Conservation (phyloP, 2,329 filamentous ascomycete genomes). For the Trichoderma semiorbis region DNA sequence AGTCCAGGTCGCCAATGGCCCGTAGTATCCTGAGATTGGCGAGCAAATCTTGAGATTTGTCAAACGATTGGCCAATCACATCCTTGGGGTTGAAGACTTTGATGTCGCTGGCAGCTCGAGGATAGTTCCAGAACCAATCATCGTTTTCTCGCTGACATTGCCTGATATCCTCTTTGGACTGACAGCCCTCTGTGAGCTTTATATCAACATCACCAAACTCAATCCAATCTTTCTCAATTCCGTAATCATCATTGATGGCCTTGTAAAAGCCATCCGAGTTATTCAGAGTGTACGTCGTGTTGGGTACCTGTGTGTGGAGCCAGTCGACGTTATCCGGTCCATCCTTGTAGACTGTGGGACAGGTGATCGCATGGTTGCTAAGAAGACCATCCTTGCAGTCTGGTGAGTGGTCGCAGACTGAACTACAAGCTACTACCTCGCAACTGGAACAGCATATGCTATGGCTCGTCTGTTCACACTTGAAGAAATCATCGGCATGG, state of each 20-base stretch:
- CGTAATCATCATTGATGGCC: slow-evolving; percentile 21
- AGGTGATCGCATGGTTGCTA: not conserved
- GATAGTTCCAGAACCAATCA: slow-evolving; percentile 21
- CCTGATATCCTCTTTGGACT: slow-evolving; percentile 15
- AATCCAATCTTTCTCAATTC: slow-evolving; percentile 20
- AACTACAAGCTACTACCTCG: not conserved
- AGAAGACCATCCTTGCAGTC: slow-evolving; percentile 8
- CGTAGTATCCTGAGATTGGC: slow-evolving; percentile 6
- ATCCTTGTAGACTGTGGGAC: slow-evolving; percentile 18
- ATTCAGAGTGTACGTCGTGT: slow-evolving; percentile 20
- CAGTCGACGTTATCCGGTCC: not conserved
- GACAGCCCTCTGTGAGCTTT: slow-evolving; percentile 16
- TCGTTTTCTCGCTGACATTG: slow-evolving; percentile 15
- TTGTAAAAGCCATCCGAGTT: slow-evolving; percentile 23
- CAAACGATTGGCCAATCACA: slow-evolving; percentile 21
- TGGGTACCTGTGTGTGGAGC: not conserved
- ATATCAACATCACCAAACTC: slow-evolving; percentile 17
- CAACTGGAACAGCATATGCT: slow-evolving; percentile 16
- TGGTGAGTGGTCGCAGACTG: slow-evolving; percentile 6
- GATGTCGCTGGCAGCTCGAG: slow-evolving; percentile 15
- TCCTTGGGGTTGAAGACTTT: slow-evolving; percentile 24
- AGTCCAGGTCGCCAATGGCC: not conserved
- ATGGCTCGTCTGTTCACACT: slow-evolving; percentile 14
- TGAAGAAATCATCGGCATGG: slow-evolving; percentile 18
- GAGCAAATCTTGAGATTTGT: slow-evolving; percentile 11